Percentiles rank a stretch among this genome's conserved stretches.
Conservation (phyloP, 768 basidiomycete genomes). For the Termitomyces bulborhizus region DNA sequence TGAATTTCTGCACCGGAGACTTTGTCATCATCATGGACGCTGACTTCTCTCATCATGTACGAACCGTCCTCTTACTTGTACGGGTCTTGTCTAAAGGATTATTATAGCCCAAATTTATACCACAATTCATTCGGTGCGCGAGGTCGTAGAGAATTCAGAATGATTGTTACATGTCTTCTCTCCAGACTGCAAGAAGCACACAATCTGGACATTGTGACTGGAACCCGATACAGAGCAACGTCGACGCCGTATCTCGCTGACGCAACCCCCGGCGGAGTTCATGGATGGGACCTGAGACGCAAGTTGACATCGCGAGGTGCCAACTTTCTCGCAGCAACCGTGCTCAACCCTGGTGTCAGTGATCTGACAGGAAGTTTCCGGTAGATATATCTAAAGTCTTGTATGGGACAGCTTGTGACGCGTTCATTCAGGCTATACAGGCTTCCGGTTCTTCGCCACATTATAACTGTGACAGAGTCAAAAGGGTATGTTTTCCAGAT, state of each 20-base stretch:
- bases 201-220: conserved; percentile 90
- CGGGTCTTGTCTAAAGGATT: not conserved
- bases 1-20: conserved; percentile 85
- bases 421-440: conserved; percentile 59
- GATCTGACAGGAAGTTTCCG: conserved; percentile 90
- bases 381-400: conserved; percentile 27
- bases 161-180: not conserved
- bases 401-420: not conserved
- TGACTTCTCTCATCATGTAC: conserved; percentile 91
- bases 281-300: conserved; percentile 90
- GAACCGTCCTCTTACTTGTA: conserved; percentile 18
- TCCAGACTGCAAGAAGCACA: conserved; percentile 75
- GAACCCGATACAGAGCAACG: conserved; percentile 75
- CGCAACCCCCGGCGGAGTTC: conserved; percentile 76
- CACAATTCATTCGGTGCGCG: conserved; percentile 79
- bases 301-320: conserved; percentile 87
- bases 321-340: conserved; percentile 85
- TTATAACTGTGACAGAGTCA: conserved; percentile 79
- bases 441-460: conserved; percentile 65
- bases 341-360: conserved; percentile 79
- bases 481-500: conserved; percentile 97
- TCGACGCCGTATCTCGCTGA: conserved; percentile 50
- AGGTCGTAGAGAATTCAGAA: not conserved
- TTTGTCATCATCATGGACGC: conserved; percentile 98
- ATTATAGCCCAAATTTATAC: conserved; percentile 86